Conservation (phyloP, 2,329 filamentous ascomycete genomes). For the Calycina marina region DNA sequence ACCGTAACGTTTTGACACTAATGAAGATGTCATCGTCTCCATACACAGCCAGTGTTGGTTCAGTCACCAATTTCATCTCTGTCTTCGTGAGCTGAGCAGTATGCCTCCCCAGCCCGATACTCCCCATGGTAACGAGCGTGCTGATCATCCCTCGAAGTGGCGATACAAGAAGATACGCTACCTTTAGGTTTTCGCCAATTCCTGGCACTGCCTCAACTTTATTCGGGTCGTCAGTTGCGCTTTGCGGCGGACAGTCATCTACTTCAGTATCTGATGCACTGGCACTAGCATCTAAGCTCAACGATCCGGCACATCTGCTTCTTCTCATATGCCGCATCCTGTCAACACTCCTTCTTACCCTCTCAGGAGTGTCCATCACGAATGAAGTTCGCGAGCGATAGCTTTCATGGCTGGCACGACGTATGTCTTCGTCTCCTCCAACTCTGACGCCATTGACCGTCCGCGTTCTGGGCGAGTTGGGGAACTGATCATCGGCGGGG, state of each 20-base stretch:
- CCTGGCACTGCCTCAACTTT: conserved; percentile 6
- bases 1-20: conserved; percentile 43
- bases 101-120: conserved; percentile 11
- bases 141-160: conserved; percentile 47
- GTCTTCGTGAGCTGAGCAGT: conserved; percentile 17
- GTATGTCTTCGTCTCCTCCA: conserved; percentile 21
- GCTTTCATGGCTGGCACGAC: conserved; percentile 25
- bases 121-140: conserved; percentile 42
- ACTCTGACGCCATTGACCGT: conserved; percentile 16
- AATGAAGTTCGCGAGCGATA: conserved; percentile 12
- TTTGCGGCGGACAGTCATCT: conserved; percentile 2
- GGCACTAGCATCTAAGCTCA: conserved; percentile 15
- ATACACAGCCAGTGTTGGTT: conserved; percentile 55
- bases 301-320: conserved; percentile 16
- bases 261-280: conserved; percentile 8
- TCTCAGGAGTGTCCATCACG: conserved; percentile 20
- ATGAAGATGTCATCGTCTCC: conserved; percentile 66
- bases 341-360: conserved; percentile 27
- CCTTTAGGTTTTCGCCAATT: conserved; percentile 18
- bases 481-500: conserved; percentile 8
- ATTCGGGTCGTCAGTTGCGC: background rate
- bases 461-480: conserved; percentile 8
- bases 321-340: conserved; percentile 22
- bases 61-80: conserved; percentile 40
- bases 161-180: conserved; percentile 52